Conservation (phyloP, 306 rosid genomes). For the Vicia villosa region DNA sequence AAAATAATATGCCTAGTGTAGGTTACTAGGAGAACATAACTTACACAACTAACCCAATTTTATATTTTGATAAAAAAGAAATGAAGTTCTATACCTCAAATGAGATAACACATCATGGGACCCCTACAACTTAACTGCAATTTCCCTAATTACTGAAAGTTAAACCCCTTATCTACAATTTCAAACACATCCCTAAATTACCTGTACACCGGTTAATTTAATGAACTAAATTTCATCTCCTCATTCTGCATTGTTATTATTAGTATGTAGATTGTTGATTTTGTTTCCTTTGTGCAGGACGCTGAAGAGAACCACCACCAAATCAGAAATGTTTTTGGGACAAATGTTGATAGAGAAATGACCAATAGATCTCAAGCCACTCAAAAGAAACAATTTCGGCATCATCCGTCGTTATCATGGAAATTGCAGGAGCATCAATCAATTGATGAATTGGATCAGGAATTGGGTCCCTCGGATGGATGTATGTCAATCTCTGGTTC, state of each 20-base stretch:
- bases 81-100: background rate
- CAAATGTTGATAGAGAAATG: slow-evolving; percentile 52
- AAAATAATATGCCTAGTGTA: background rate
- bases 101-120: background rate
- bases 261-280: slow-evolving; percentile 26
- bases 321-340: slow-evolving; percentile 35
- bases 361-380: slow-evolving; percentile 12
- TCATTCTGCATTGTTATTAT: background rate
- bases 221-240: background rate
- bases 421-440: slow-evolving; percentile 52
- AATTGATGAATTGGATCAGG: slow-evolving; percentile 45
- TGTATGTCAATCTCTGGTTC: slow-evolving; percentile 45
- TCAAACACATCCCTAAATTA: background rate
- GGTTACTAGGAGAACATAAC: background rate
- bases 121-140: background rate
- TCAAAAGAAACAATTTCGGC: slow-evolving; percentile 51
- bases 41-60: background rate
- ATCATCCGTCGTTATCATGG: slow-evolving; percentile 56
- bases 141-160: background rate
- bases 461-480: slow-evolving; percentile 46
- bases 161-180: background rate
- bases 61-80: background rate
- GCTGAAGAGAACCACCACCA: slow-evolving; percentile 45
- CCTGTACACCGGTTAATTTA: background rate
- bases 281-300: slow-evolving; percentile 50